A percentile compares a stretch with the other conserved stretches of the same genome.
Evolutionary conservation across 2,329 filamentous ascomycete genomes (phyloP).

Genomic region (Aplosporella prunicola): DNA sequence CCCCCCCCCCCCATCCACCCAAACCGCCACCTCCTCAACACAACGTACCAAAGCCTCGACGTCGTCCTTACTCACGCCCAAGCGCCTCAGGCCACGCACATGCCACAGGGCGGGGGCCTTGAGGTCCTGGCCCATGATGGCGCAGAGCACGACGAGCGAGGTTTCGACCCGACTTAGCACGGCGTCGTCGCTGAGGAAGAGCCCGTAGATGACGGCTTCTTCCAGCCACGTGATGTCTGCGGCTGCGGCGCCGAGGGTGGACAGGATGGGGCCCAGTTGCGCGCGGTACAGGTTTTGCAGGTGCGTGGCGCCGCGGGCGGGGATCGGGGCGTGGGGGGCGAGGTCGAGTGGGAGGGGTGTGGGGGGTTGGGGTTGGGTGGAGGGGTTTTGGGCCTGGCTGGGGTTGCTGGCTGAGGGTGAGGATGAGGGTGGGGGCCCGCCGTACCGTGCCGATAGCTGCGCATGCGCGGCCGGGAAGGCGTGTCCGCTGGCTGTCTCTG

Average conservation of each 20-base stretch:
- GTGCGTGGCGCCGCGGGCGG: neutral
- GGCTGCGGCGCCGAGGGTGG: conserved; percentile 2
- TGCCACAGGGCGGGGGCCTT: conserved; percentile 47
- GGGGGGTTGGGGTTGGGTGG: neutral
- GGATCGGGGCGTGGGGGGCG: neutral
- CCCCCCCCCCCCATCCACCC: neutral
- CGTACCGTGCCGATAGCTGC: too few species aligned
- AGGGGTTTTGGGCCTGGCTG: neutral
- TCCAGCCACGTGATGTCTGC: conserved; percentile 35
- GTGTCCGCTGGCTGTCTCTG: conserved; percentile 2
- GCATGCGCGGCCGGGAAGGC: neutral
- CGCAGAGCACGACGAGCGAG: conserved; percentile 44
- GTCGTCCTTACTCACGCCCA: conserved; percentile 39
- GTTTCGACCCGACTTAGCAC: conserved; percentile 47
- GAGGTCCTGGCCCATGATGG: conserved; percentile 51
- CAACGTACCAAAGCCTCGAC: conserved; percentile 35
- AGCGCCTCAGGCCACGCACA: conserved; percentile 39
- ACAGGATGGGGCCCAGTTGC: conserved; percentile 1
- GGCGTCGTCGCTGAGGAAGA: conserved; percentile 48
- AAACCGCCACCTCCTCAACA: conserved; percentile 15
- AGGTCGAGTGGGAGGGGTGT: neutral
- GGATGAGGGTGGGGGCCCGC: too few species aligned
- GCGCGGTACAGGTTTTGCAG: neutral
- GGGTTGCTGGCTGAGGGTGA: neutral
- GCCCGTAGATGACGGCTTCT: conserved; percentile 48